Evolutionary conservation across 192 early-diverging fungal species (phyloP).

Genomic region (Podila epigama): DNA sequence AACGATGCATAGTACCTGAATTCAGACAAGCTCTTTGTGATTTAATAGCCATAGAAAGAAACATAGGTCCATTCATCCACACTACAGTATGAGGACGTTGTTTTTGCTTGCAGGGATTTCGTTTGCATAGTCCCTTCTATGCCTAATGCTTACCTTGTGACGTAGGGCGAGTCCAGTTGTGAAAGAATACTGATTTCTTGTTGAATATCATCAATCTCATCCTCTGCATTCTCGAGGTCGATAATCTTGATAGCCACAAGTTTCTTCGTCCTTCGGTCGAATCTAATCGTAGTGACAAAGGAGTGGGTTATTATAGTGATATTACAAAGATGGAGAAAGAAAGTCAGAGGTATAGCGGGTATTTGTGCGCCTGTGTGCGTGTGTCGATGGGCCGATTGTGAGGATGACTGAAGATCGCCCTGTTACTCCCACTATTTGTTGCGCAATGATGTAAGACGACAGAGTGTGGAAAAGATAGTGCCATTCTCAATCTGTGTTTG

Average conservation of each 20-base stretch:
- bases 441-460: not conserved
- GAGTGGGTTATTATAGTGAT: not conserved
- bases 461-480: not conserved
- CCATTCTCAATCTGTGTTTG: no score
- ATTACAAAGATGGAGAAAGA: not conserved
- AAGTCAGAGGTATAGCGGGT: not conserved
- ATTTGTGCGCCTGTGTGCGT: no score
- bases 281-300: conserved; percentile 61
- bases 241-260: conserved; percentile 98
- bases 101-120: not conserved
- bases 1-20: conserved; percentile 89
- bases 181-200: conserved; percentile 96
- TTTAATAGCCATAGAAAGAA: not conserved
- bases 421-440: not conserved
- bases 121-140: no score
- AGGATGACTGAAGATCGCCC: not conserved
- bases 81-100: no score
- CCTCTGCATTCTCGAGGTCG: conserved; percentile 95
- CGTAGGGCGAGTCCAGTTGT: conserved; percentile 87
- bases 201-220: conserved; percentile 99
- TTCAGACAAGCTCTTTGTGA: not conserved
- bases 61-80: not conserved
- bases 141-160: conserved; percentile 82
- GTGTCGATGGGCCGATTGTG: no score
- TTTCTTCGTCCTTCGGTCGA: conserved; percentile 68